phyloP scores from a whole-genome alignment of 768 basidiomycete genomes.

The Agaricus subrufescens region DNA sequence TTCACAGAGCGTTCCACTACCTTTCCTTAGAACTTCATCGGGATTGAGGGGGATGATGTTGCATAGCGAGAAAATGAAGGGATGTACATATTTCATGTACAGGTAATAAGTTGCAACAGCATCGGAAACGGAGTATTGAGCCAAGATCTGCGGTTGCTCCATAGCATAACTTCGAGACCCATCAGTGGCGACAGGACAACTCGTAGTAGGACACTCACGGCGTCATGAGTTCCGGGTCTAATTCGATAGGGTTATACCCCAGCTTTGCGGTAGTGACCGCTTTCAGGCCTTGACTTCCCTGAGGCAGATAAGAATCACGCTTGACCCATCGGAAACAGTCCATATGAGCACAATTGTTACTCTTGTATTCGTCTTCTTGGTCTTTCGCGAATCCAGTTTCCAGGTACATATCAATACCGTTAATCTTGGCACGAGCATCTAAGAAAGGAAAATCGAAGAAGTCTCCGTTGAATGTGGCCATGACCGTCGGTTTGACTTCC shows the following conservation, averaged over 20 bases:
- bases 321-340: constrained; percentile 99
- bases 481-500: constrained; percentile 92
- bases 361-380: constrained; percentile 92
- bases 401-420: constrained; percentile 94
- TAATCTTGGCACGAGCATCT: constrained; percentile 73
- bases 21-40: constrained; percentile 94
- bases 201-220: constrained; percentile 57
- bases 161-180: constrained; percentile 74
- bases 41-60: constrained; percentile 98
- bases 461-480: constrained; percentile 98
- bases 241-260: constrained; percentile 94
- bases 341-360: constrained; percentile 91
- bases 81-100: constrained; percentile 99
- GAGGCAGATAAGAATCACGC: constrained; percentile 95
- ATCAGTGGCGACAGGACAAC: not conserved
- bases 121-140: constrained; percentile 99
- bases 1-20: constrained; percentile 95
- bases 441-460: constrained; percentile 99
- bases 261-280: constrained; percentile 95
- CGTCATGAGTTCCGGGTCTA: constrained; percentile 99
- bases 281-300: constrained; percentile 97
- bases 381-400: constrained; percentile 94
- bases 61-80: constrained; percentile 98
- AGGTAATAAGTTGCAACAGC: constrained; percentile 99
- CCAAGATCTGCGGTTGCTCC: constrained; percentile 91